Percentiles rank a stretch among this genome's conserved stretches.
Evolutionary conservation across 140 eudicot species (phyloP).

Genomic region (Stevia rebaudiana): DNA sequence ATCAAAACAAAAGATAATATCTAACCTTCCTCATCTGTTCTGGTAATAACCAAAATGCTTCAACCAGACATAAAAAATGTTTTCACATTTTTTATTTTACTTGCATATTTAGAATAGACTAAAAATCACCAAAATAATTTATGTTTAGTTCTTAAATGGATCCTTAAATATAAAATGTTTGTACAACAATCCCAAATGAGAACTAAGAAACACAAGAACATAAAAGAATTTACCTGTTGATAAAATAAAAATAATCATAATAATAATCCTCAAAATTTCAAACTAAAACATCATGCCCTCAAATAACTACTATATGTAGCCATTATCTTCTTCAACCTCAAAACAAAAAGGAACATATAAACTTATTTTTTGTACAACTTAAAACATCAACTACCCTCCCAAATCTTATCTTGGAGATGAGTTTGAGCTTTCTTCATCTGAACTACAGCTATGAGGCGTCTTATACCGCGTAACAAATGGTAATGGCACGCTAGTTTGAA

Average conservation of each 20-base stretch:
- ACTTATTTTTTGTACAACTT: constrained; percentile 29
- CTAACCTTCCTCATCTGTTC: not conserved
- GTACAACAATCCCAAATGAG: constrained; percentile 5
- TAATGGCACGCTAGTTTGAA: constrained; percentile 53
- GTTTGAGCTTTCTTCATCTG: constrained; percentile 67
- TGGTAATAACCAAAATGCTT: not conserved
- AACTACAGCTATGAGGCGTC: constrained; percentile 39
- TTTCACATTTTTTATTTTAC: no score
- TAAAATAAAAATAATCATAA: constrained; percentile 16
- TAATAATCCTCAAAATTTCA: constrained; percentile 11
- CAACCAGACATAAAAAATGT: not conserved
- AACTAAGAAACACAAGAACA: constrained; percentile 3
- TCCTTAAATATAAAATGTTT: not conserved
- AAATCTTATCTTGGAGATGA: constrained; percentile 35
- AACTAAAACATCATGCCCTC: constrained; percentile 27
- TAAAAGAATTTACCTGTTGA: constrained; percentile 36
- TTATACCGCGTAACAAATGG: constrained; percentile 66
- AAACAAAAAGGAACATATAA: constrained; percentile 4
- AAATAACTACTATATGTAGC: constrained; percentile 16
- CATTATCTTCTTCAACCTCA: constrained; percentile 8
- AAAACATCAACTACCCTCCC: not conserved
- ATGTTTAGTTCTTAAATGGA: not conserved
- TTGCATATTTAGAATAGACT: not conserved
- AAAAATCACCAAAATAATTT: not conserved
- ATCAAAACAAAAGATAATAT: not conserved